Percentiles rank a stretch among this genome's conserved stretches.
Conservation (phyloP, 2,329 filamentous ascomycete genomes). For the Stylonectria norvegica region DNA sequence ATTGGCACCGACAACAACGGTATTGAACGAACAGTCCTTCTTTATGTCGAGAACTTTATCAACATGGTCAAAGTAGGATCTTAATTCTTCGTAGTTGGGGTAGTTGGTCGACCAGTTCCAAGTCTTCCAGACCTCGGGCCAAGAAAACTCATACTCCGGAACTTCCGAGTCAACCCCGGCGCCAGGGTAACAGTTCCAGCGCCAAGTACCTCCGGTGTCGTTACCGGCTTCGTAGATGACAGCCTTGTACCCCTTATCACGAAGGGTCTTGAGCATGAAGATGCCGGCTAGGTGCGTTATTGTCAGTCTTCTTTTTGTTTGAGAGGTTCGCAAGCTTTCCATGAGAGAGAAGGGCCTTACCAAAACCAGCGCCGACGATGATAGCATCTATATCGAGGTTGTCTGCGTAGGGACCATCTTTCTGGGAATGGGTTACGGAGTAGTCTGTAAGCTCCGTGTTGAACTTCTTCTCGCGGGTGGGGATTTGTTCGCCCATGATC, state of each 20-base stretch:
- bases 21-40: constrained; percentile 56
- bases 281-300: constrained; percentile 41
- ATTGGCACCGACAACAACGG: constrained; percentile 46
- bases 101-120: constrained; percentile 57
- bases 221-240: constrained; percentile 52
- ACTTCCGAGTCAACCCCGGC: constrained; percentile 52
- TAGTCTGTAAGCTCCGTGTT: constrained; percentile 36
- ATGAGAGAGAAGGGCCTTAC: too few species aligned
- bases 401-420: constrained; percentile 37
- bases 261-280: constrained; percentile 47
- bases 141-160: constrained; percentile 52
- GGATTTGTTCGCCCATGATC: not conserved
- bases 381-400: constrained; percentile 40
- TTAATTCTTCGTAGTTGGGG: constrained; percentile 49
- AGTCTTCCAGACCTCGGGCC: constrained; percentile 49
- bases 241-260: constrained; percentile 43
- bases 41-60: constrained; percentile 53
- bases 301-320: too few species aligned
- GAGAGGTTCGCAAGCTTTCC: too few species aligned
- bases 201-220: constrained; percentile 52
- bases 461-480: constrained; percentile 28
- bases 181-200: constrained; percentile 55
- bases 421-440: constrained; percentile 23
- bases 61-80: constrained; percentile 57
- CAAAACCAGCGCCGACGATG: constrained; percentile 42